Percentiles rank a stretch among this genome's conserved stretches.
These are phyloP conservation scores for Aspergillus fumigatiaffinis DNA, from an alignment of 2,329 filamentous ascomycete genomes.

Conservation along the genomic window DNA sequence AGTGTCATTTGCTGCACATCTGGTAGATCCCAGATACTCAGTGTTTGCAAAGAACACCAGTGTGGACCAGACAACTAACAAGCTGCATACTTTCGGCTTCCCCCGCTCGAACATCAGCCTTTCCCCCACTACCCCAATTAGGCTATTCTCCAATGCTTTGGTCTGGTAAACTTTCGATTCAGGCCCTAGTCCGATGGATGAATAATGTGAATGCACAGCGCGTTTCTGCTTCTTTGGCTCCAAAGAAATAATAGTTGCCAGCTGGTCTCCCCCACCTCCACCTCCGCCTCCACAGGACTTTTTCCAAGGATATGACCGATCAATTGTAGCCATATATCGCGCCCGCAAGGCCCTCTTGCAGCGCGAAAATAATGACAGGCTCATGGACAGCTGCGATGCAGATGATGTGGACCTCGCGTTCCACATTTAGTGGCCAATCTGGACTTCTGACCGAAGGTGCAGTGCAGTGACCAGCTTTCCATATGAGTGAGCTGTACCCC, in stretches of 20 bases:
- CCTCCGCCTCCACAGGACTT: background rate
- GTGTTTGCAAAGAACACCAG: too few species aligned
- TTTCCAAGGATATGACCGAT: background rate
- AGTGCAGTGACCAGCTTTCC: background rate
- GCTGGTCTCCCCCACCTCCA: background rate
- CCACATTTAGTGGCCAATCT: background rate
- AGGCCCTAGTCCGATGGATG: background rate
- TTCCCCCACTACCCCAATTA: background rate
- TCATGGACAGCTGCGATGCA: background rate
- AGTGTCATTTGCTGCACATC: too few species aligned
- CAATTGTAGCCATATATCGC: background rate
- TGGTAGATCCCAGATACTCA: too few species aligned
- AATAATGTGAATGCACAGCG: background rate
- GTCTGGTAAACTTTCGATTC: background rate
- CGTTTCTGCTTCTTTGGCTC: background rate
- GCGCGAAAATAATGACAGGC: background rate
- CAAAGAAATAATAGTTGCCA: too few species aligned
- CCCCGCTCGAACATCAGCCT: background rate
- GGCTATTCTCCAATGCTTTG: background rate
- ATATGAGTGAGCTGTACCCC: background rate
- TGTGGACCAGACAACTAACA: too few species aligned
- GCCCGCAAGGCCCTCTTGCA: background rate
- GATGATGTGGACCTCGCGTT: background rate
- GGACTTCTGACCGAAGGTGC: background rate
- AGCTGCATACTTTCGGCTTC: too few species aligned